These are phyloP conservation scores for Metschnikowia reukaufii DNA, from an alignment of 805 yeast species.

Conservation along the genomic window DNA sequence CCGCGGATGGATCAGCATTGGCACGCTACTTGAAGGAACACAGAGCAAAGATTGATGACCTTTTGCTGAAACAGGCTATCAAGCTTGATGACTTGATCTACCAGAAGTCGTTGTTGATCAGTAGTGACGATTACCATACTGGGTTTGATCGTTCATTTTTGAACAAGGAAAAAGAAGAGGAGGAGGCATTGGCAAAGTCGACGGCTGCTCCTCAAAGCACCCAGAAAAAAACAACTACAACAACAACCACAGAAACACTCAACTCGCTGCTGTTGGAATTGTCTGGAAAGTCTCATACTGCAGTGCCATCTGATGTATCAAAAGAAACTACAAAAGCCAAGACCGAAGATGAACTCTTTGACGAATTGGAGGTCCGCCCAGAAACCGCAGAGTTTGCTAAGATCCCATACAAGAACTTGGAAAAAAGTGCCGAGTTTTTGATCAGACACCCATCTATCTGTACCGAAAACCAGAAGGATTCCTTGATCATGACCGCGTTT, in stretches of 20 bases:
- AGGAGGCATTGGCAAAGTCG: slow-evolving; percentile 6
- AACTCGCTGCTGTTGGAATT: slow-evolving; percentile 23
- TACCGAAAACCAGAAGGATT: slow-evolving; percentile 84
- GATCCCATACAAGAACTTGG: slow-evolving; percentile 49
- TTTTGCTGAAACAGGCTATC: slow-evolving; percentile 59
- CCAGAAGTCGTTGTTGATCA: slow-evolving; percentile 73
- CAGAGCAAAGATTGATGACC: slow-evolving; percentile 65
- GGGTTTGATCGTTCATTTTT: slow-evolving; percentile 87
- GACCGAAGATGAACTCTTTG: slow-evolving; percentile 34
- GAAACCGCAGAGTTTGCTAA: slow-evolving; percentile 67
- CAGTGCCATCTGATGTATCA: background rate
- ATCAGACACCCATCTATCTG: slow-evolving; percentile 65
- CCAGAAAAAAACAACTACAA: slow-evolving; percentile 12
- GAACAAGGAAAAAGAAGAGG: slow-evolving; percentile 51
- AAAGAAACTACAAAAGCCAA: slow-evolving; percentile 7
- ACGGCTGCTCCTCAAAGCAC: background rate
- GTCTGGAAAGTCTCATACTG: background rate
- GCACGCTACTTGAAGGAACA: slow-evolving; percentile 53
- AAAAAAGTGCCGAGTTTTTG: slow-evolving; percentile 52
- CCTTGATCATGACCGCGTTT: slow-evolving; percentile 89
- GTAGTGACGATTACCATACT: slow-evolving; percentile 87
- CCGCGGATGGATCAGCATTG: slow-evolving; percentile 34
- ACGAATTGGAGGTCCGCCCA: slow-evolving; percentile 55
- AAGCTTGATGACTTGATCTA: slow-evolving; percentile 65
- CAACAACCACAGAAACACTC: slow-evolving; percentile 32